A percentile compares a stretch with the other conserved stretches of the same genome.
Conservation (phyloP, 2,329 filamentous ascomycete genomes). For the Pleoardoris graminearum region DNA sequence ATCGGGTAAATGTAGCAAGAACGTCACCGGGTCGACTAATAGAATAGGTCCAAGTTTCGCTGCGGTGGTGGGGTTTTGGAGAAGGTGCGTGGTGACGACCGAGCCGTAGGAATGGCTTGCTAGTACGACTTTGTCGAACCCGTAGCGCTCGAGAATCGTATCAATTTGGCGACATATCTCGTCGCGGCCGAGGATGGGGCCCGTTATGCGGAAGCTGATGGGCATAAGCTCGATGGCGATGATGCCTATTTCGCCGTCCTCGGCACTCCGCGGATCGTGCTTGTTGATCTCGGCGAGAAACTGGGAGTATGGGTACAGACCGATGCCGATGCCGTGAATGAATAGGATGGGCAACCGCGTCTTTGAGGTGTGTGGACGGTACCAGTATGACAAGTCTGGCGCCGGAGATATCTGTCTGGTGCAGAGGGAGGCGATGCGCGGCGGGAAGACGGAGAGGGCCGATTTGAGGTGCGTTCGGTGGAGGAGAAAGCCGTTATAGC, state of each 20-base stretch:
- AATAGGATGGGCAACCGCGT: slow-evolving; percentile 65
- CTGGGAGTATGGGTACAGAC: slow-evolving; percentile 63
- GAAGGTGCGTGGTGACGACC: slow-evolving; percentile 64
- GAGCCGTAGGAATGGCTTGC: slow-evolving; percentile 67
- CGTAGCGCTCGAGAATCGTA: slow-evolving; percentile 61
- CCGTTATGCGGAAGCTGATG: slow-evolving; percentile 65
- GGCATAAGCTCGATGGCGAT: slow-evolving; percentile 69
- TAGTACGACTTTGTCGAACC: slow-evolving; percentile 62
- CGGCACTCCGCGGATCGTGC: slow-evolving; percentile 22
- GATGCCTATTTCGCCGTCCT: slow-evolving; percentile 60
- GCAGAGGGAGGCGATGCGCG: slow-evolving; percentile 57
- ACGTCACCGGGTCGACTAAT: slow-evolving; percentile 66
- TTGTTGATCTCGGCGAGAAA: slow-evolving; percentile 60
- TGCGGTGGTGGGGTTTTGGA: slow-evolving; percentile 54
- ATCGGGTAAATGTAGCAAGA: slow-evolving; percentile 69
- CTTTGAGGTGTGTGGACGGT: slow-evolving; percentile 64
- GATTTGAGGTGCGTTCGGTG: slow-evolving; percentile 51
- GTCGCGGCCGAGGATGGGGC: slow-evolving; percentile 54
- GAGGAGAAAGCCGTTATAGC: slow-evolving; percentile 57
- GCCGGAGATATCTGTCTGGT: slow-evolving; percentile 54
- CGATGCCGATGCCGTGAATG: slow-evolving; percentile 72
- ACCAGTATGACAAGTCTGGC: slow-evolving; percentile 64
- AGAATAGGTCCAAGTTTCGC: slow-evolving; percentile 54
- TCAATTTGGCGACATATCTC: slow-evolving; percentile 62
- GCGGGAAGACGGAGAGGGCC: slow-evolving; percentile 60